These are phyloP conservation scores for Penicillium bialowiezense DNA, from an alignment of 495 filamentous ascomycete species.

Conservation along the genomic window DNA sequence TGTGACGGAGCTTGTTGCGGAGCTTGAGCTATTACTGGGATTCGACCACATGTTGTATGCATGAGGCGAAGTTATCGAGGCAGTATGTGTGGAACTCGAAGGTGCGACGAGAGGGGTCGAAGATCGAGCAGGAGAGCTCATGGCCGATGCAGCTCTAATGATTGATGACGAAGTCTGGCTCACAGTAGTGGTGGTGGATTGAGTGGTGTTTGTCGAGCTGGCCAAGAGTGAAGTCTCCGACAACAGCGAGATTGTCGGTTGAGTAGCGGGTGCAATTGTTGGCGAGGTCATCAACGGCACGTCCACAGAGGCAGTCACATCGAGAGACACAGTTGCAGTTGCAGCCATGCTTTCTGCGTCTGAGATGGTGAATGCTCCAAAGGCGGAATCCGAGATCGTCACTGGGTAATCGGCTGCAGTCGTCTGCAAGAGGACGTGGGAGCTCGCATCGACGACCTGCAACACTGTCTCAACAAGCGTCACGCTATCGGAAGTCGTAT, in stretches of 20 bases:
- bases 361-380: conserved; percentile 13
- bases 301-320: not conserved
- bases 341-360: not conserved
- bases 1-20: not conserved
- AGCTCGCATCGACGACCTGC: conserved; percentile 20
- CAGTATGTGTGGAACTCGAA: conserved; percentile 9
- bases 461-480: conserved; percentile 16
- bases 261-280: conserved; percentile 1
- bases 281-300: not conserved
- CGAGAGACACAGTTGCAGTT: not conserved
- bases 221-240: not conserved
- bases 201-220: not conserved
- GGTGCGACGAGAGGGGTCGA: conserved; percentile 15
- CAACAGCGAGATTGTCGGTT: not conserved
- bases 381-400: conserved; percentile 16
- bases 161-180: conserved; percentile 8
- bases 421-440: conserved; percentile 17
- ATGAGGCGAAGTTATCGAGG: not conserved
- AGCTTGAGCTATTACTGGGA: not conserved
- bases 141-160: conserved; percentile 1
- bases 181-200: conserved; percentile 5
- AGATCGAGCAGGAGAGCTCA: conserved; percentile 3
- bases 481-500: conserved; percentile 4
- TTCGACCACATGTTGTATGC: not conserved
- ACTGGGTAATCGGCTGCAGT: conserved; percentile 11